phyloP scores from a whole-genome alignment of 164 flowering plant genomes.

The Tinospora cordifolia region DNA sequence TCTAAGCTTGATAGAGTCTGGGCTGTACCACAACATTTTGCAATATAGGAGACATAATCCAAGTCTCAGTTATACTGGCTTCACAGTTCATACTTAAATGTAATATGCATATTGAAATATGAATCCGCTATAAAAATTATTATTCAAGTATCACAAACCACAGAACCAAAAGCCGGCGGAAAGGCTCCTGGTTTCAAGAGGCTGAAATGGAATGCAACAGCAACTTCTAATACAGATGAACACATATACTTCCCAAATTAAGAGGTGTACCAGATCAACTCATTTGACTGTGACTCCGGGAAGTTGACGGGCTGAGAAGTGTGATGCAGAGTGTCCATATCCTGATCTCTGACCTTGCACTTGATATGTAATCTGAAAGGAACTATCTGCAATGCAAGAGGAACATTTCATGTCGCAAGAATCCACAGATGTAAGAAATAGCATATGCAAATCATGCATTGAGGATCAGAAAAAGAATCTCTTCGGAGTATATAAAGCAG shows the following conservation, averaged over 20 bases:
- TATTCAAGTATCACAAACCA: too few relatives aligned
- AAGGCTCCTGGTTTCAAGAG: too few relatives aligned
- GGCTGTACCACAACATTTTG: too few relatives aligned
- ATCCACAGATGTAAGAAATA: neutral
- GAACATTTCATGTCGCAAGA: neutral
- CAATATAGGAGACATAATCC: neutral
- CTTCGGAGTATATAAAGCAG: neutral
- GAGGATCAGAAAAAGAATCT: neutral
- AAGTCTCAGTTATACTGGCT: neutral
- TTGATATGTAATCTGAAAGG: constrained; percentile 55
- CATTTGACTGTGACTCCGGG: constrained; percentile 29
- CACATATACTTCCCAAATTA: neutral
- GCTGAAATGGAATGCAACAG: neutral
- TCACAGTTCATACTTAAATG: neutral
- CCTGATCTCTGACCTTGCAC: constrained; percentile 30
- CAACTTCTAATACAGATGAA: neutral
- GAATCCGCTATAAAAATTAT: too few relatives aligned
- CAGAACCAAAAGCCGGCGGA: too few relatives aligned
- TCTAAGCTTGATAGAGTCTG: too few relatives aligned
- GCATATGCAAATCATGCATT: neutral
- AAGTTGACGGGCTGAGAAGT: constrained; percentile 18
- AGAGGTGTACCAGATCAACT: constrained; percentile 52
- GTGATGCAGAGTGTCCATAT: constrained; percentile 21
- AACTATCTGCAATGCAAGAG: constrained; percentile 39
- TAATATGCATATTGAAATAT: too few relatives aligned